Evolutionary conservation across 2,329 filamentous ascomycete genomes (phyloP), one percentile per base, ranked within the genome.

Genomic region (Aaosphaeria arxii): DNA sequence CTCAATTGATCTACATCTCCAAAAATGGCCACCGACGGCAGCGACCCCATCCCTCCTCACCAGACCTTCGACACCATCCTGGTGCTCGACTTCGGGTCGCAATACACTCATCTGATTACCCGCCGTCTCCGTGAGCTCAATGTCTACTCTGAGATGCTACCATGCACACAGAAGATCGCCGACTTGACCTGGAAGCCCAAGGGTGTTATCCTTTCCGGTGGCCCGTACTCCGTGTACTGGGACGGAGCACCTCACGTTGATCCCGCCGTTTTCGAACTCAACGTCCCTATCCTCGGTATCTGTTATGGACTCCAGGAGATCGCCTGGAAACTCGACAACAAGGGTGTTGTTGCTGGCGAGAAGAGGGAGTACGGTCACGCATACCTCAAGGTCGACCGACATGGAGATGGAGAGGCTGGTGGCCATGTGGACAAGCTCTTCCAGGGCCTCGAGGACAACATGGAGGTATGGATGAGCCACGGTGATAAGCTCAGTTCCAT

Each of bases 61-160:
- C 71, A 74, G 57, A 70, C 73, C 56, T 80, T 80, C 69, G 78
- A 86, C 76, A 89, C 86, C 55, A 86, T 89, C 59, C 74, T 89
- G 55, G 83, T 86, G 55, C 75, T 89, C 59, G 86, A 89, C 70
- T 89, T 88, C 66, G 86, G 81, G 56, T 86, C 81, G 28, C 86
- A 89, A 71, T 87, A 85, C 63, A 85, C 83, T 38, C 87, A 91
- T 69, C 76, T 91, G 36, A 90, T 91, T 63, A 84, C 84, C 7
- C 79, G 89, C 46, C 83, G 89, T 32, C 79, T 95, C 30, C 82
- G 90, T 58, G 83, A 87, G 59, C 80, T 95, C 71, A 87, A 86
- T 74, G 81, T 95, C 69, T 96, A 88, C 77, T 84, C 84, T 52
- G 91, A 96, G 75, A 87, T 95, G 85, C 83, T 95, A 40, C 88